phyloP scores from a whole-genome alignment of 2,329 filamentous ascomycete genomes.

The Fusarium sp. region DNA sequence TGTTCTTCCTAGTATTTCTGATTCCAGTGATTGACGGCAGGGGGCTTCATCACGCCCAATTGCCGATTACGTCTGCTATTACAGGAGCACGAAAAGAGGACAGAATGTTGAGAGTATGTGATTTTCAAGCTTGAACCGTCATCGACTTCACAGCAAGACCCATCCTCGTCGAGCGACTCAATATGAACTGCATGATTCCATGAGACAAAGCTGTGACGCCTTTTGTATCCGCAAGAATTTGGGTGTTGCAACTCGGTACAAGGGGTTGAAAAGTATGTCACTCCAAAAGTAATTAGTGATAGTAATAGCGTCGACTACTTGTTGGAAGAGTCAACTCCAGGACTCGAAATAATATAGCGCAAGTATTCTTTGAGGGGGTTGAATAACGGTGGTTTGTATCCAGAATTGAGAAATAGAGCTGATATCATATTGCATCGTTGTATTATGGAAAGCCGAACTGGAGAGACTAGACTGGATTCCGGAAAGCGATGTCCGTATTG shows the following conservation, averaged over 20 bases:
- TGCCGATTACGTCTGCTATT: neutral
- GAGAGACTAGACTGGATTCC: neutral
- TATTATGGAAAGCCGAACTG: neutral
- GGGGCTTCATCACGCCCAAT: neutral
- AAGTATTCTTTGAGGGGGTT: neutral
- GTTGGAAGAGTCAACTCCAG: neutral
- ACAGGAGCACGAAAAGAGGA: neutral
- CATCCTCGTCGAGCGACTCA: neutral
- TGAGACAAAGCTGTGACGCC: slow-evolving; percentile 3
- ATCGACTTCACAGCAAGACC: slow-evolving; percentile 10
- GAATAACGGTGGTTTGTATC: neutral
- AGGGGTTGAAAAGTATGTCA: neutral
- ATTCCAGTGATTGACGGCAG: neutral
- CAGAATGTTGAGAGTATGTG: neutral
- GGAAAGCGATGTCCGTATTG: neutral
- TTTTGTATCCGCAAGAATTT: neutral
- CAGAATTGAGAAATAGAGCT: neutral
- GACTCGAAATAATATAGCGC: neutral
- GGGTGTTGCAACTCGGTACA: neutral
- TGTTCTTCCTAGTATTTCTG: neutral
- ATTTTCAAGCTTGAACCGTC: neutral
- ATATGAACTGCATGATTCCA: neutral
- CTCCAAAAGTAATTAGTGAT: neutral
- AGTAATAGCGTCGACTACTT: neutral
- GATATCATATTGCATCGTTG: neutral